Evolutionary conservation across 257 asterid genomes (phyloP).

Genomic region (Ilex asprella): DNA sequence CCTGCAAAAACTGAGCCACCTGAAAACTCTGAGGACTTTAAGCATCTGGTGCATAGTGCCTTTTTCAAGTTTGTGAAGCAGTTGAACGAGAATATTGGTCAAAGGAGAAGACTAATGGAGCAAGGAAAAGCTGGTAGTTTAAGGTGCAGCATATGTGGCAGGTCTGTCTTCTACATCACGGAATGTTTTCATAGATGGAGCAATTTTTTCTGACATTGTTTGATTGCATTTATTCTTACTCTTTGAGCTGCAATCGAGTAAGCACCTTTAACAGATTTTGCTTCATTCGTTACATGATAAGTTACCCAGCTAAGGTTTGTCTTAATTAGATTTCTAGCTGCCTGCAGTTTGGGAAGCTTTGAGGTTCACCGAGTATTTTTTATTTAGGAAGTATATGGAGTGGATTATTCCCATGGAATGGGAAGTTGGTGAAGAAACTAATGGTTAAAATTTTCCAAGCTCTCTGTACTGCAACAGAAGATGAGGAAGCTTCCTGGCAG

Average conservation of each 20-base stretch:
- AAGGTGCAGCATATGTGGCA: constrained; percentile 69
- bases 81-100: constrained; percentile 43
- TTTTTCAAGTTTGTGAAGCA: constrained; percentile 63
- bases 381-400: too few relatives aligned
- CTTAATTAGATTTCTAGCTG: constrained; percentile 7
- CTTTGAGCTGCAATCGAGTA: constrained; percentile 12
- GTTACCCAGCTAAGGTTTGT: constrained; percentile 13
- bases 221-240: constrained; percentile 18
- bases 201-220: constrained; percentile 17
- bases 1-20: constrained; percentile 43
- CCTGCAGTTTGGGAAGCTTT: constrained; percentile 12
- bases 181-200: constrained; percentile 33
- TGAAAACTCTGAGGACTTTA: constrained; percentile 63
- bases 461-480: too few relatives aligned
- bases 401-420: too few relatives aligned
- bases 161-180: constrained; percentile 56
- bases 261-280: constrained; percentile 20
- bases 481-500: neutral
- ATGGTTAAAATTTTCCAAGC: too few relatives aligned
- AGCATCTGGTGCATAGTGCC: constrained; percentile 51
- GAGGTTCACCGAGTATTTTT: neutral
- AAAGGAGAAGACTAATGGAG: constrained; percentile 42
- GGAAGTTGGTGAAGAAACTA: too few relatives aligned
- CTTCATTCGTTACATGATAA: constrained; percentile 1
- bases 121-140: constrained; percentile 46